Conservation (phyloP, 495 filamentous ascomycete genomes). For the Ramalina intermedia region DNA sequence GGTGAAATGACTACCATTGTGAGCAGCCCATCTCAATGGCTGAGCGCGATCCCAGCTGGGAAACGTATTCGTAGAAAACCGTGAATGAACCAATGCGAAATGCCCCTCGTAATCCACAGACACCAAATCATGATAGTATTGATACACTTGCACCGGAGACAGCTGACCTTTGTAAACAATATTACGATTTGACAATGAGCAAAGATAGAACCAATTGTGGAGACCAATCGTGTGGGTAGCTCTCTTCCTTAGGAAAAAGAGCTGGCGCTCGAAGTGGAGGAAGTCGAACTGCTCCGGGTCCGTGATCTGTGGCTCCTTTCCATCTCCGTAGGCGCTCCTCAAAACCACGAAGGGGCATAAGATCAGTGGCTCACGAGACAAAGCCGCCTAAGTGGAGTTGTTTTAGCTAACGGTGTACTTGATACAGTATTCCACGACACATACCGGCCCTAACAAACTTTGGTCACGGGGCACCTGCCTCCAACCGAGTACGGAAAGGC, state of each 20-base stretch:
- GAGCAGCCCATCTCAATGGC: conserved; percentile 90
- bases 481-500: conserved; percentile 89
- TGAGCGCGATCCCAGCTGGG: conserved; percentile 98
- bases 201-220: conserved; percentile 98
- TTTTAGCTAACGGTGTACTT: no score
- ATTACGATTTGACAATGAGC: conserved; percentile 95
- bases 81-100: conserved; percentile 94
- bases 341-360: conserved; percentile 94
- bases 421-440: no score
- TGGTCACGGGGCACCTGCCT: conserved; percentile 85
- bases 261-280: conserved; percentile 76
- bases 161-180: conserved; percentile 99
- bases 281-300: conserved; percentile 74
- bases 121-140: conserved; percentile 96
- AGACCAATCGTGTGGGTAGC: conserved; percentile 88
- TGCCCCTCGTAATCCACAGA: conserved; percentile 96
- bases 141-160: conserved; percentile 92
- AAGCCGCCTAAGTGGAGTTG: conserved; percentile 39
- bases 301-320: conserved; percentile 64
- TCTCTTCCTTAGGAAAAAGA: conserved; percentile 90
- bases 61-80: conserved; percentile 98
- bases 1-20: conserved; percentile 57
- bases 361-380: conserved; percentile 87
- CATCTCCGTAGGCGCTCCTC: conserved; percentile 69
- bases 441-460: conserved; percentile 66